phyloP scores from a whole-genome alignment of 768 basidiomycete genomes.

The Panaeolus cyanescens region DNA sequence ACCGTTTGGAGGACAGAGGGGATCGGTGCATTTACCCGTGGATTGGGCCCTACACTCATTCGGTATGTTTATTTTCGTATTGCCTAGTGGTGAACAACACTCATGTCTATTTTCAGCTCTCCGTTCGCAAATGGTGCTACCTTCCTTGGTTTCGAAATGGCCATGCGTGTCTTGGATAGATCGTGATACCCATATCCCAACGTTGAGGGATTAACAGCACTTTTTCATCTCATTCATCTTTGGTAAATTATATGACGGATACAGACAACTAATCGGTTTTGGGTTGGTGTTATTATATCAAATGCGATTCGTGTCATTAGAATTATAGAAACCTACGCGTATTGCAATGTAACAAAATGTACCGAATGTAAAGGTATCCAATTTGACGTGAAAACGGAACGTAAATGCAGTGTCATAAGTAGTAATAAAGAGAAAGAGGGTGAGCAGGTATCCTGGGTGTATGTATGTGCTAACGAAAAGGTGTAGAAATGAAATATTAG shows the following conservation, averaged over 20 bases:
- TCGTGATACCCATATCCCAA: conserved; percentile 12
- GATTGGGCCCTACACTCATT: conserved; percentile 90
- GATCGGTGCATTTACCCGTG: conserved; percentile 83
- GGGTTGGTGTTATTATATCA: not conserved
- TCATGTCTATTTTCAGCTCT: conserved; percentile 51
- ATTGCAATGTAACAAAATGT: not conserved
- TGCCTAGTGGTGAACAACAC: not conserved
- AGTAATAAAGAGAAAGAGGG: too few relatives aligned
- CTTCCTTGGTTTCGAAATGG: conserved; percentile 95
- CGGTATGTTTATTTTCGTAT: conserved; percentile 49
- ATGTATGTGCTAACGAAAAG: too few relatives aligned
- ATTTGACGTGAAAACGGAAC: not conserved
- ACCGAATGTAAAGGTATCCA: too few relatives aligned
- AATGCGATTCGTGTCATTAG: not conserved
- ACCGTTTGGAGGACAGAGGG: conserved; percentile 87
- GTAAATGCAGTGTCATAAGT: not conserved
- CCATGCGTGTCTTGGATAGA: conserved; percentile 67
- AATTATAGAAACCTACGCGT: not conserved
- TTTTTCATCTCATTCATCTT: not conserved
- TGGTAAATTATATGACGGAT: not conserved
- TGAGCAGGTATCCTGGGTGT: too few relatives aligned
- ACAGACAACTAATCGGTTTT: not conserved
- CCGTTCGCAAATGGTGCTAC: conserved; percentile 98
- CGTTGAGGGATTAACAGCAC: not conserved
- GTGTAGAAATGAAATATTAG: too few relatives aligned